phyloP scores from a whole-genome alignment of 495 filamentous ascomycete species.

The Talaromyces liani region DNA sequence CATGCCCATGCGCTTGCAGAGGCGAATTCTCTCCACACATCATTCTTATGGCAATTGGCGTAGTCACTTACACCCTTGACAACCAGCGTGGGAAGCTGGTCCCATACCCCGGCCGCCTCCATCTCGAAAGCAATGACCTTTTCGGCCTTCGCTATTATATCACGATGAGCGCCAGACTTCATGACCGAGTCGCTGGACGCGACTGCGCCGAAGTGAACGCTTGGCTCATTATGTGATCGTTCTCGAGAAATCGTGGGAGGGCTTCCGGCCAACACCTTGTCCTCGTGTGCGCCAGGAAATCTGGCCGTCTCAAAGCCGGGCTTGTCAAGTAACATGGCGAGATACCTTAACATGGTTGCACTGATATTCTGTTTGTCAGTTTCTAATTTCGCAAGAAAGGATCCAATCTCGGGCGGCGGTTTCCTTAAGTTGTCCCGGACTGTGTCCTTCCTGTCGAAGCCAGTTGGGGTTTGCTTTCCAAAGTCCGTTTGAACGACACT shows the following conservation, averaged over 20 bases:
- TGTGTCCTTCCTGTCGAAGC: slow-evolving; percentile 19
- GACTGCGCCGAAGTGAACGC: slow-evolving; percentile 1
- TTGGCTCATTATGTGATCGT: slow-evolving; percentile 13
- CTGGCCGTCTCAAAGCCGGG: no score
- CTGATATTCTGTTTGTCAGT: slow-evolving; percentile 8
- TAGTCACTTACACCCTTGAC: slow-evolving; percentile 36
- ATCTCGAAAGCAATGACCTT: slow-evolving; percentile 34
- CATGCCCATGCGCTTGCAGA: slow-evolving; percentile 23
- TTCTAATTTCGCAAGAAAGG: slow-evolving; percentile 17
- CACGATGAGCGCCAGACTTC: slow-evolving; percentile 20
- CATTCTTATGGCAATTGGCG: slow-evolving; percentile 34
- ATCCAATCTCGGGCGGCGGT: slow-evolving; percentile 21
- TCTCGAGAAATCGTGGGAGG: slow-evolving; percentile 7
- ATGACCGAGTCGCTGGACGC: slow-evolving; percentile 22
- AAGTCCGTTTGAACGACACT: slow-evolving; percentile 31
- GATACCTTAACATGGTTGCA: slow-evolving; percentile 10
- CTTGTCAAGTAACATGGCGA: no score
- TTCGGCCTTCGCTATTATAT: slow-evolving; percentile 6
- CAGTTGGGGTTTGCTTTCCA: slow-evolving; percentile 22
- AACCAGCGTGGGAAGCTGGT: slow-evolving; percentile 26
- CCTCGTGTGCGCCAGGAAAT: no score
- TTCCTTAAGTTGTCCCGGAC: slow-evolving; percentile 21
- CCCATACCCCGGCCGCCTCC: slow-evolving; percentile 36
- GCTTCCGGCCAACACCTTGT: no score
- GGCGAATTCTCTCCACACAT: slow-evolving; percentile 31